Base-by-base conservation (phyloP, 257 asterid genomes). In the Cinchona pubescens region DNA sequence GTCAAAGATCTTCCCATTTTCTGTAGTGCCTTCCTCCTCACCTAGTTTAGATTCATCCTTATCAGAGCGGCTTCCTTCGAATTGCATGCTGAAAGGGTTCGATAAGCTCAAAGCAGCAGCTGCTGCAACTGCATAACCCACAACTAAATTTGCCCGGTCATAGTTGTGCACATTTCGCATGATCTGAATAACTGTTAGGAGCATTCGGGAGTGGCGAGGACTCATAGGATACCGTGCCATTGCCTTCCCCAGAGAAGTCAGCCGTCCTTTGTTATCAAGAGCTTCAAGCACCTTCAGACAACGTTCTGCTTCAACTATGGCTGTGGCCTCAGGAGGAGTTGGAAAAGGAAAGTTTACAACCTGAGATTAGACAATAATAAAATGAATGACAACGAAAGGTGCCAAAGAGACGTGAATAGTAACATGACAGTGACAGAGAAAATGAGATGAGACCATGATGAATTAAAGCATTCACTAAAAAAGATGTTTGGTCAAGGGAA, bases 131-230 rank as follows among this genome's bases (percentile, higher is more conserved):
- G 97, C 97, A 83, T 86, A 94, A 35, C 88, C 97, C 85, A 94
- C 78, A 70, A 94, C 96, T 68, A 88, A 77, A 76, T 88, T 89
- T 49, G 93, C 88, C 18, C 90, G 90, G 29, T 62, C 53, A 61
- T 74, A 78, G 53, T 75, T 71, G 78, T 84, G 82, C 65, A 48
- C 73, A 34, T 87, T 80, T 32, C 67, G 86, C 91, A 90, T 90
- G 61, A 89, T 86, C 79, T 86, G 90, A 79, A 94, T 87, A 67
- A 90, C 97, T 16, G 97, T 92, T 76, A 94, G 99, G 79, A 94
- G 99, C 97, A 92, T 90, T 75, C 97, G 89, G 67, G 98, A 94
- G 83, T 94, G 98, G 58, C 98, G 97, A 77, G 98, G 98, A 72
- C 92, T 90, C 98, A 94, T 88, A 0, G 98, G 98, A 82, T 86